Conservation (phyloP, 164 flowering plant species). For the Vitis amurensis region DNA sequence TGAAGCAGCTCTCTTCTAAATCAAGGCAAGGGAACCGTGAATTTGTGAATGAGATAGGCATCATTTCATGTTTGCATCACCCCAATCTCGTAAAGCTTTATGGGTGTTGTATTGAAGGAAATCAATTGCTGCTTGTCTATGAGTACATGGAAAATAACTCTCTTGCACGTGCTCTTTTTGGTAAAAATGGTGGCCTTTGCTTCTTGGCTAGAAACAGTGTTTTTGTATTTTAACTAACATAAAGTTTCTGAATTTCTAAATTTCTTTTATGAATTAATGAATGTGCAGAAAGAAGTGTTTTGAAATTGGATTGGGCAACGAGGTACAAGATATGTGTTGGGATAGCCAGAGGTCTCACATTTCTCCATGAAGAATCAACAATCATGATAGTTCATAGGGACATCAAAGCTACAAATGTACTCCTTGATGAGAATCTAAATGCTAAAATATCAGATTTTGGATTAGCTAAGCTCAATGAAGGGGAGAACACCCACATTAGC, state of each 20-base stretch:
- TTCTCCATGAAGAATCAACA: constrained; percentile 53
- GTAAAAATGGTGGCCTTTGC: constrained; percentile 15
- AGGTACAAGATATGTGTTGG: constrained; percentile 44
- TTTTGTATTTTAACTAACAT: too few species aligned
- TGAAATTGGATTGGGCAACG: constrained; percentile 44
- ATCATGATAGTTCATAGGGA: constrained; percentile 52
- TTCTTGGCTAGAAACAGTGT: background rate
- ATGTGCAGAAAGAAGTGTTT: constrained; percentile 24
- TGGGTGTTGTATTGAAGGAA: constrained; percentile 45
- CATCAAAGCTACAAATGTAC: constrained; percentile 43
- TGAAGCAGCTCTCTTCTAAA: constrained; percentile 43
- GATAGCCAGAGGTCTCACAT: constrained; percentile 53
- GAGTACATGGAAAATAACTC: constrained; percentile 53
- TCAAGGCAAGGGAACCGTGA: constrained; percentile 51
- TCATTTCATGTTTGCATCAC: constrained; percentile 44
- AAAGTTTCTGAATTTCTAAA: too few species aligned
- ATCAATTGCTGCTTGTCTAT: constrained; percentile 39
- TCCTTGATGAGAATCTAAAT: constrained; percentile 37
- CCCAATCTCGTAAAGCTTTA: constrained; percentile 45
- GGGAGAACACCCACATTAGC: constrained; percentile 51
- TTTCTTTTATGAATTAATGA: background rate
- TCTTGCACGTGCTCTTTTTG: constrained; percentile 44
- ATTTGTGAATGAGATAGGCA: constrained; percentile 45
- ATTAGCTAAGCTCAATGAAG: constrained; percentile 49
- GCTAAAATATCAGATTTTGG: constrained; percentile 59